phyloP scores from a whole-genome alignment of 441 rosid genomes.

The Jatropha multifida region DNA sequence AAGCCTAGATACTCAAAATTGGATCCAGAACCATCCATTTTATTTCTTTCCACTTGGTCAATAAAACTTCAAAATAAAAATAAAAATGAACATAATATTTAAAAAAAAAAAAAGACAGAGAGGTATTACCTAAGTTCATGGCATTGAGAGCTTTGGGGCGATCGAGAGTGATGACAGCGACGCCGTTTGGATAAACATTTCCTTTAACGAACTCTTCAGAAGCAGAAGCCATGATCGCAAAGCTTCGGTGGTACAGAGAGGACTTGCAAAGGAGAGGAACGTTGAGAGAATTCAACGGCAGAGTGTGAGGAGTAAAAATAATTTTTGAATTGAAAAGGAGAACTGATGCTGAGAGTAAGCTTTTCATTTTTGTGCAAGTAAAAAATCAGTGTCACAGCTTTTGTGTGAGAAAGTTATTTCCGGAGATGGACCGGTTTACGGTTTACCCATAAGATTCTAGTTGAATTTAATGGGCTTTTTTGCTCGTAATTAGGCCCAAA shows the following conservation, averaged over 20 bases:
- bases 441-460: neutral
- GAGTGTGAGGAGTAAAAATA: neutral
- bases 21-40: neutral
- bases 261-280: neutral
- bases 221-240: conserved; percentile 52
- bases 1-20: neutral
- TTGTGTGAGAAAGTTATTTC: neutral
- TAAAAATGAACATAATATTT: too few relatives aligned
- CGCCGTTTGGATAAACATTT: conserved; percentile 69
- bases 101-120: neutral
- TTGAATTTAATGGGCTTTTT: neutral
- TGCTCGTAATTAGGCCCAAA: neutral
- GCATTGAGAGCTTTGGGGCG: conserved; percentile 95
- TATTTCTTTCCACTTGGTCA: neutral
- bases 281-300: neutral
- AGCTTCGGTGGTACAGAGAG: conserved; percentile 25
- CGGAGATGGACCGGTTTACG: neutral
- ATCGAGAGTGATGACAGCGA: conserved; percentile 83
- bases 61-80: neutral
- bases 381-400: neutral
- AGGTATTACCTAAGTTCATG: conserved; percentile 68
- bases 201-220: conserved; percentile 67
- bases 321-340: conserved; percentile 27
- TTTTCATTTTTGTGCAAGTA: conserved; percentile 29
- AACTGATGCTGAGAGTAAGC: conserved; percentile 34